Base-by-base conservation (phyloP, 2,329 filamentous ascomycete species). In the Emergomyces africanus region DNA sequence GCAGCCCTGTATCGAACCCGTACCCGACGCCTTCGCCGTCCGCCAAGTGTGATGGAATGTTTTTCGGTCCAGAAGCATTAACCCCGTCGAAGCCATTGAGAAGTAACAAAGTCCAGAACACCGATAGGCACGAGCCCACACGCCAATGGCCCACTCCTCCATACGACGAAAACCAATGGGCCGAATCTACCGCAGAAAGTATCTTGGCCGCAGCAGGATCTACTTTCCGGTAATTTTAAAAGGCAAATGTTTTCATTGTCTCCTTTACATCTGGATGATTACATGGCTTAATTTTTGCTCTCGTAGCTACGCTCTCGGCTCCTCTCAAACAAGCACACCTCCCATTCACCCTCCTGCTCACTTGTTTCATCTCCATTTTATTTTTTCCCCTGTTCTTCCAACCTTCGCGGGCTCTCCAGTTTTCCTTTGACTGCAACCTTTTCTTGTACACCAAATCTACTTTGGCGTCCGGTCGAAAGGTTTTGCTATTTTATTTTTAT, bases 111-210 rank as follows among this genome's bases (percentile, higher is more conserved):
- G 81, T 82, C 51, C 20, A 46, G 3, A 15, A 23, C 12, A 76
- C 74, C 14, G 75, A 79, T 61, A 72, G 81, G 64, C 74, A 79
- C 58, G 69, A 76, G 59, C 75, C 77, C 25, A 74, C 79, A 58
- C 80, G 84, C 44, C 94, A 96, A 75, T 96, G 91, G 87, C 92
- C 91, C 2, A 97, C 94, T 18, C 94, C 94, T 25, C 92, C 94
- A 3, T 96, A 96, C 66, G 91, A 96, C 68, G 91, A 95, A 67
- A 85, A 86, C 63, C 91, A 96, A 71, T 97, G 91, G 92, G 90
- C 87, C 20, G 84, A 87, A 9, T 86, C 88, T 48, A 88, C 89
- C 35, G 84, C 90, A 12, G 87, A 89, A 5, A 90, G 87, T 74
- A 90, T 91, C 65, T 87, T 88, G 78, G 86, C 87, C 57, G 85